Evolutionary conservation across 192 early-diverging fungal species (phyloP).

Genomic region (Backusella liffmaniae): DNA sequence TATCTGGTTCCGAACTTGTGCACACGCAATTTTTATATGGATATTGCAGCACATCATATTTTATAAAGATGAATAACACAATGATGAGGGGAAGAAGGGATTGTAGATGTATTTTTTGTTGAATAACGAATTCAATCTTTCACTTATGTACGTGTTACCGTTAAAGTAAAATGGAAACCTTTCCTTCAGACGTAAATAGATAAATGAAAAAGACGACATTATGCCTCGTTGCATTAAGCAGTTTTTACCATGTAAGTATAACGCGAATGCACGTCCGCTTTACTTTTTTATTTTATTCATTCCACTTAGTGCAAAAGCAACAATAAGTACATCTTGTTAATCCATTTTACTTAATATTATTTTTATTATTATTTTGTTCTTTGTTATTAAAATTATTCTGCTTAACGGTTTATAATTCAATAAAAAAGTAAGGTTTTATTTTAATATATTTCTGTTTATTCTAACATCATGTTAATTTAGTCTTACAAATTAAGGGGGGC

Average conservation of each 20-base stretch:
- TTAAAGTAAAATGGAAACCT: neutral
- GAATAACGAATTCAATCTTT: neutral
- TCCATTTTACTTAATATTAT: neutral
- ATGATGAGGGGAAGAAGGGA: neutral
- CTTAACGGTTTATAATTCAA: neutral
- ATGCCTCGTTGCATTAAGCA: neutral
- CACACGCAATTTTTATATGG: neutral
- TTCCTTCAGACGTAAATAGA: neutral
- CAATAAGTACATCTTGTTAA: neutral
- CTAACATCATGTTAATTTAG: conserved; percentile 2
- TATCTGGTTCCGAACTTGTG: neutral
- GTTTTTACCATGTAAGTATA: neutral
- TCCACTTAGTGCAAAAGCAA: neutral
- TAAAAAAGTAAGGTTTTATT: conserved; percentile 3
- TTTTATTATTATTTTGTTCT: neutral
- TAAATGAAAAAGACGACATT: neutral
- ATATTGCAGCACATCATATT: neutral
- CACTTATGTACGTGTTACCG: neutral
- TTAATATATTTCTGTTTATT: conserved; percentile 8
- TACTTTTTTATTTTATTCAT: neutral
- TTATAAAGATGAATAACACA: neutral
- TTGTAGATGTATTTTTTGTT: neutral
- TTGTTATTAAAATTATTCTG: neutral
- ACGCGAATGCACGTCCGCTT: neutral
- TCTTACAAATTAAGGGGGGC: neutral